Percentiles rank a stretch among this genome's conserved stretches.
Evolutionary conservation across 306 rosid species (phyloP).

Genomic region (Castanea sativa): DNA sequence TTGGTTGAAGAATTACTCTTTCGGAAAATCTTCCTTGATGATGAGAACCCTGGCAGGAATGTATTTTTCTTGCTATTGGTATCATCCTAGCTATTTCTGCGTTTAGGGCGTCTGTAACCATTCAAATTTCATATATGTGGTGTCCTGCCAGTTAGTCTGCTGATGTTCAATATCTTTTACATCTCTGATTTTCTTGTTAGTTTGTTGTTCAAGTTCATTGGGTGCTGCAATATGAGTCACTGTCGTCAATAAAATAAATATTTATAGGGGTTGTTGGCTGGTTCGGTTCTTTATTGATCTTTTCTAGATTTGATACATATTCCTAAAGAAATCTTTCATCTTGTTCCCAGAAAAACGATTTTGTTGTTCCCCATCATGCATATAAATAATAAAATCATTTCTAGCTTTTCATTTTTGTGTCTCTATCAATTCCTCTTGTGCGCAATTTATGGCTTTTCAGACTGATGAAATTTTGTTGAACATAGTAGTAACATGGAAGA

Average conservation of each 20-base stretch:
- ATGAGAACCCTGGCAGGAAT: conserved; percentile 96
- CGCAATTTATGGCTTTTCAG: conserved; percentile 9
- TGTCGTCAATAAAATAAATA: too few relatives aligned
- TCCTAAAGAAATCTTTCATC: not conserved
- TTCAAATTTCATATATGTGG: conserved; percentile 2
- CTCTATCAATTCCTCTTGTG: not conserved
- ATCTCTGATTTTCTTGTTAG: not conserved
- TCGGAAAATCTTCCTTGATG: conserved; percentile 83
- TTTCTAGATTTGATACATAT: not conserved
- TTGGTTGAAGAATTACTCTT: conserved; percentile 67
- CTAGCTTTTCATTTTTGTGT: not conserved
- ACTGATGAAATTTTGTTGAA: conserved; percentile 4
- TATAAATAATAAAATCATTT: not conserved
- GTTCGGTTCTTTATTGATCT: not conserved
- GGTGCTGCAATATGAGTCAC: not conserved
- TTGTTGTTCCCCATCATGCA: not conserved
- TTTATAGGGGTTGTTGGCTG: not conserved
- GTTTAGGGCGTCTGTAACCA: conserved; percentile 1
- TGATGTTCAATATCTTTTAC: not conserved
- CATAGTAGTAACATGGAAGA: not conserved
- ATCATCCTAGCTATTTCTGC: conserved; percentile 18
- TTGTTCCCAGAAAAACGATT: not conserved
- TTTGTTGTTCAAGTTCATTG: not conserved
- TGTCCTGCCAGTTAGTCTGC: conserved; percentile 6
- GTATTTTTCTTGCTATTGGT: conserved; percentile 29